Base-by-base conservation (phyloP, 257 asterid genomes). In the Nicotiana obtusifolia region DNA sequence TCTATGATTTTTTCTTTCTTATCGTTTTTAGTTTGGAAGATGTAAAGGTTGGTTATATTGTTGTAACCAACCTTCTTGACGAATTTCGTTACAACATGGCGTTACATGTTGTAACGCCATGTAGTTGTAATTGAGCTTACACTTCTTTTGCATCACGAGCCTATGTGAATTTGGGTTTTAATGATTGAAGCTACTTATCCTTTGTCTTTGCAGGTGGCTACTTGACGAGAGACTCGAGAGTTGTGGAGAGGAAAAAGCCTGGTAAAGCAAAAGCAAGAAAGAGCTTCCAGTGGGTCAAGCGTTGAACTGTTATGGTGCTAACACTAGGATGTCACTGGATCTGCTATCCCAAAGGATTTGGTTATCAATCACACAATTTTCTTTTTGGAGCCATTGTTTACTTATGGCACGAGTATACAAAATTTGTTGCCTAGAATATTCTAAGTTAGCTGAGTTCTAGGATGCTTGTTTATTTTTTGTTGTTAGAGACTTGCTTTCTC, bases 261-360 rank as follows among this genome's bases (percentile, higher is more conserved):
- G 99, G 99, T 56, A 95, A 89, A 86, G 97, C 97, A 16, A 95
- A 95, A 89, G 99, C 99, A 28, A 89, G 99, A 90, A 95, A 92
- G 90, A 92, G 97, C 89, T 95, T 91, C 93, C 98, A 95, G 82
- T 95, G 99, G 99, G 99, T 92, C 85, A 95, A 95, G 86, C 98
- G 99, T 87, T 95, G 77, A 89, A 33, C 83, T 13, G 60, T 33
- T 13, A n/a, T 87, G 75, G 65, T 28, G 59, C 75, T 10, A 20
- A 41, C 49, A 17, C 28, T 64, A 41, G 35, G 17, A 65, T 22
- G 1, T 41, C 20, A 5, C 78, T 11, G 59, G 35, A 71, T 20
- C 24, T 71, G 47, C 22, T 31, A 44, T 22, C 14, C 35, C 33
- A 2, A 24, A 24, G 41, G 62, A 75, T 49, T 75, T 75, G 44